phyloP scores from a whole-genome alignment of 2,329 filamentous ascomycete genomes.

The Cordyceps cicadae region DNA sequence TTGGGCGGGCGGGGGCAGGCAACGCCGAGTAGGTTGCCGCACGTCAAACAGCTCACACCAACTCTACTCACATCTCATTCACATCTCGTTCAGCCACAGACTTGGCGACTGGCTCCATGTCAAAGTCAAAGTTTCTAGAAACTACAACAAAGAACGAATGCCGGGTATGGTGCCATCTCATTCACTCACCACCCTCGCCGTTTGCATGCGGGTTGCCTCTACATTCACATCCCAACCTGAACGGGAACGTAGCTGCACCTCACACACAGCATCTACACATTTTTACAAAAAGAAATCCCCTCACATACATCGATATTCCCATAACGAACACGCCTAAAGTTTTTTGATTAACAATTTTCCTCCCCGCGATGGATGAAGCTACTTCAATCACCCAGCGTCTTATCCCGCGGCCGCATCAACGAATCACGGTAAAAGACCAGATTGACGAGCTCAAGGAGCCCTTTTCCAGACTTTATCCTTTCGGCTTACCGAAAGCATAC shows the following conservation, averaged over 20 bases:
- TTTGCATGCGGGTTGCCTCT: background rate
- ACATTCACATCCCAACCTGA: background rate
- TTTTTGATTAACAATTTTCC: too few relatives aligned
- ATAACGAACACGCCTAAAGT: too few relatives aligned
- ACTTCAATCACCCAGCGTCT: background rate
- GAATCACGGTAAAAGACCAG: slow-evolving; percentile 18
- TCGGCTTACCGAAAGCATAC: slow-evolving; percentile 27
- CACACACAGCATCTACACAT: background rate
- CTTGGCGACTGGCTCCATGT: slow-evolving; percentile 13
- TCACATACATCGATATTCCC: too few relatives aligned
- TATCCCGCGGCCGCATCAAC: background rate
- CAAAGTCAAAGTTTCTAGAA: background rate
- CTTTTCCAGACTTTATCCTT: slow-evolving; percentile 27
- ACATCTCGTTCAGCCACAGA: background rate
- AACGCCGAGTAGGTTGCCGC: background rate
- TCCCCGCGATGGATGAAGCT: background rate
- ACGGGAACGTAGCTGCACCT: background rate
- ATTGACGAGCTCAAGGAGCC: slow-evolving; percentile 18
- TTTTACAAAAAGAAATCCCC: background rate
- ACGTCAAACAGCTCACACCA: background rate
- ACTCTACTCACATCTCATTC: slow-evolving; percentile 1
- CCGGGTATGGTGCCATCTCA: background rate
- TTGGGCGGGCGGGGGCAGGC: background rate
- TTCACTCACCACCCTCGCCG: slow-evolving; percentile 1
- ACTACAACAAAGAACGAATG: background rate